Percentiles rank a stretch among this genome's conserved stretches.
phyloP scores from a whole-genome alignment of 345 rosid genomes.

The Carallia pectinifolia region DNA sequence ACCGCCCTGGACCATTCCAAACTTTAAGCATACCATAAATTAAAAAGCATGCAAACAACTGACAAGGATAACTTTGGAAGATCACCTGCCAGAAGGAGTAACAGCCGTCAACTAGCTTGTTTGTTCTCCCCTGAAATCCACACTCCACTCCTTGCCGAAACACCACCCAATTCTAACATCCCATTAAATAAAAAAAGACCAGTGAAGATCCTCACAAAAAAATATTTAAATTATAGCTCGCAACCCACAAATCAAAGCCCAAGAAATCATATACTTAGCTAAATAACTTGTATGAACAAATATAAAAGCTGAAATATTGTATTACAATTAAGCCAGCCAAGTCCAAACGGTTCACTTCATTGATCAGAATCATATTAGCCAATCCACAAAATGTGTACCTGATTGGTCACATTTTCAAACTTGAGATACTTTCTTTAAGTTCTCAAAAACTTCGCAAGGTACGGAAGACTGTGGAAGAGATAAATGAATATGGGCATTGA shows the following conservation, averaged over 20 bases:
- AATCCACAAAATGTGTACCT: conserved; percentile 94
- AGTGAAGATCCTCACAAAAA: conserved; percentile 2
- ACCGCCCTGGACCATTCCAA: conserved; percentile 59
- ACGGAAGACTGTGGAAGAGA: not conserved
- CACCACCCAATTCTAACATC: conserved; percentile 71
- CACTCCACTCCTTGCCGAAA: conserved; percentile 93
- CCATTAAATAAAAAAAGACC: conserved; percentile 1
- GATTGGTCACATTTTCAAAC: conserved; percentile 24
- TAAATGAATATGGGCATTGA: conserved; percentile 14
- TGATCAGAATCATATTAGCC: conserved; percentile 87
- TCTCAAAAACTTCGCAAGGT: not conserved
- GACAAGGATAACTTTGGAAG: not conserved
- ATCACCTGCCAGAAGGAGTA: conserved; percentile 99
- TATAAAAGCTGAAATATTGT: conserved; percentile 10
- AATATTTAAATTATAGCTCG: not conserved
- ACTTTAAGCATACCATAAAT: conserved; percentile 8
- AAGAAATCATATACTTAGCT: conserved; percentile 1
- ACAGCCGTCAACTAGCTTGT: conserved; percentile 96
- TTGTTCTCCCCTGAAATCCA: conserved; percentile 98
- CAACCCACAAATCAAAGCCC: conserved; percentile 12
- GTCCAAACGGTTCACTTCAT: conserved; percentile 69
- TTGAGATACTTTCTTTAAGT: too few relatives aligned
- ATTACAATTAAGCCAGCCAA: conserved; percentile 69
- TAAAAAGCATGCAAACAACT: not conserved
- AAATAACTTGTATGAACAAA: conserved; percentile 9